Conservation (phyloP, 495 filamentous ascomycete species). For the Talaromyces thailandensis region DNA sequence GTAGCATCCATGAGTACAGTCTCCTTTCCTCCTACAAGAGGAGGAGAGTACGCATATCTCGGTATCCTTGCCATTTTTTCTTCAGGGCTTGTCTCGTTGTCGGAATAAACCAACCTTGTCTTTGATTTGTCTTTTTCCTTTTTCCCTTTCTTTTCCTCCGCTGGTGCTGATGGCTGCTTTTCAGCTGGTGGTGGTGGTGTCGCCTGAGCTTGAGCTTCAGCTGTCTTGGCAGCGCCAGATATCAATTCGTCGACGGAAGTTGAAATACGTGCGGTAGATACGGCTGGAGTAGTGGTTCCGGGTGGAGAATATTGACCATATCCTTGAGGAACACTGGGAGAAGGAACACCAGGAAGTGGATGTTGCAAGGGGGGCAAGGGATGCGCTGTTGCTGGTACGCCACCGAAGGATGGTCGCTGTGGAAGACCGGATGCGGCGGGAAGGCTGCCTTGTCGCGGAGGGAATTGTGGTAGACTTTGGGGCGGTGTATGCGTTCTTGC, state of each 20-base stretch:
- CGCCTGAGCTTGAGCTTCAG: slow-evolving; percentile 18
- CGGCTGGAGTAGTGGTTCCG: slow-evolving; percentile 18
- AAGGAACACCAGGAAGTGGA: slow-evolving; percentile 18
- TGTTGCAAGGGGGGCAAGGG: slow-evolving; percentile 59
- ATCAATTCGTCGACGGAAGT: slow-evolving; percentile 58
- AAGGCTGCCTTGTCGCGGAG: slow-evolving; percentile 40
- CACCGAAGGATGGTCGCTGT: slow-evolving; percentile 52
- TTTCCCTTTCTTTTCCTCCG: slow-evolving; percentile 50
- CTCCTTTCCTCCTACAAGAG: slow-evolving; percentile 17
- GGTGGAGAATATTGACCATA: slow-evolving; percentile 31
- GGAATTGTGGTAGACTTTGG: slow-evolving; percentile 24
- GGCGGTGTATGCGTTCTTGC: slow-evolving; percentile 33
- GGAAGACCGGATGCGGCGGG: slow-evolving; percentile 52
- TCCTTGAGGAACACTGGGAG: slow-evolving; percentile 11
- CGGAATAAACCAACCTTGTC: slow-evolving; percentile 67
- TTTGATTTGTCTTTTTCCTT: slow-evolving; percentile 64
- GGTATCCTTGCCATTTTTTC: slow-evolving; percentile 76
- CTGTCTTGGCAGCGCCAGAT: slow-evolving; percentile 39
- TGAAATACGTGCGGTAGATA: slow-evolving; percentile 21
- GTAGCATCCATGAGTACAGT: slow-evolving; percentile 29
- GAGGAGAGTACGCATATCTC: slow-evolving; percentile 64
- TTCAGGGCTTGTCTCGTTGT: slow-evolving; percentile 72
- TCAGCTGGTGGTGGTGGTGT: slow-evolving; percentile 17
- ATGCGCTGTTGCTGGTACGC: slow-evolving; percentile 44
- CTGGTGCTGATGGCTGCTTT: slow-evolving; percentile 11